Evolutionary conservation across 768 basidiomycete genomes (phyloP), one percentile per base, ranked within the genome.

Genomic region (Mycena haematopus): DNA sequence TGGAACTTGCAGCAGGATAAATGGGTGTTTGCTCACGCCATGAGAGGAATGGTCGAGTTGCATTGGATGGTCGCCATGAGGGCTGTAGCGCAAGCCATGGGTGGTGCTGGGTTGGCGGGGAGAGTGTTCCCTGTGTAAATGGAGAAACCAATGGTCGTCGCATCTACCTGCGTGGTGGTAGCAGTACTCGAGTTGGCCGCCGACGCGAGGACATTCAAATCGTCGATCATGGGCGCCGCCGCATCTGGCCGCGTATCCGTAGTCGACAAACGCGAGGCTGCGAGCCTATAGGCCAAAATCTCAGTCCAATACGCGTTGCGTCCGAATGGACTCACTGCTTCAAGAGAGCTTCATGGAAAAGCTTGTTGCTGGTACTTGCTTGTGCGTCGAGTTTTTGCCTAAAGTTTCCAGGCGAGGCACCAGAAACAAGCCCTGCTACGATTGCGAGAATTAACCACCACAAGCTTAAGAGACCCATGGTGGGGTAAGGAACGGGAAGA

Each of bases 331-430:
- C 25, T 14, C 36, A 45, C 52, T 62, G 61, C n/a, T 62, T 38
- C 47, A 63, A 17, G 29, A 63, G 61, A 14, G 61, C 50, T 13
- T 57, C 61, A 47, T 63, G 61, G 55, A 63, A 57, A 25, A 29
- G 22, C 42, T 57, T 63, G 50, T 63, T 35, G 29, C 31, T 47
- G 29, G 54, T 46, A 29, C 21, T 31, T 17, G 15, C 36, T 25
- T 49, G 24, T 14, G 17, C 27, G 57, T 36, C 44, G 25, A 58
- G 49, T 19, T 42, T 49, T 25, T 58, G n/a, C 9, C n/a, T 19
- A 22, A 58, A 51, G 10, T 25, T 38, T 36, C 27, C 24, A 33
- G 33, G 6, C 8, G 31, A 14, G 22, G 4, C 17, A 22, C 33
- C 31, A 22, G 36, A 36, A 36, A 36, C n/a, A 36, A 52, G 51